Base-by-base conservation (phyloP, 345 rosid species). In the Nephelium lappaceum region DNA sequence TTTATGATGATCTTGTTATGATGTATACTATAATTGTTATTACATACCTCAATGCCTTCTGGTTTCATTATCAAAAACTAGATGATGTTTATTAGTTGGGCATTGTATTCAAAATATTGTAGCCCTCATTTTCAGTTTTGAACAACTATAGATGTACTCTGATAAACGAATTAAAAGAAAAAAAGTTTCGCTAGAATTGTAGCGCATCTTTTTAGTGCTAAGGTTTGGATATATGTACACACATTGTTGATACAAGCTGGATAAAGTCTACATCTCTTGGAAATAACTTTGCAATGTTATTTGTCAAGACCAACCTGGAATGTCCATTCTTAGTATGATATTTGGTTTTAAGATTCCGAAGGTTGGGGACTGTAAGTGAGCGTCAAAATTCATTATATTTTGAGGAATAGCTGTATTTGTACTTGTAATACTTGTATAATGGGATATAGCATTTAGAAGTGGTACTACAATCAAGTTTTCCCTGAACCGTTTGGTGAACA, bases 91-190 rank as follows among this genome's bases (percentile, higher is more conserved):
- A 11, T 49, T 67, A 21, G 31, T 42, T 6, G 19, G 49, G 51
- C 51, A 12, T 51, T 76, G 72, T 76, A 53, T 67, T n/a, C 71
- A 67, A 21, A 47, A 31, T 53, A 23, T 31, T 76, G 63, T 38
- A 51, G 47, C 23, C 36, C 47, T 18, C 11, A 4, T 18, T 65
- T 49, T 62, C 21, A 75, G 25, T 76, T 66, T 67, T 66, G 71
- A 76, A 38, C 55, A 24, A 11, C 15, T 72, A n/a, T 72, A 0
- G 15, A 19, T 45, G 6, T 58, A 43, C 14, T 55, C 24, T n/a
- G 10, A 5, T 57, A 18, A 57, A 57, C 5, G 62, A n/a, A 18
- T 57, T 57, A 49, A 11, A 14, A 49, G 55, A 49, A 0, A 49
- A 49, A 49, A 49, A 3, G 55, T 11, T 49, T 12, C 0, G 18